Evolutionary conservation across 2,329 filamentous ascomycete species (phyloP).

Genomic region (Sclerotinia spermophila): DNA sequence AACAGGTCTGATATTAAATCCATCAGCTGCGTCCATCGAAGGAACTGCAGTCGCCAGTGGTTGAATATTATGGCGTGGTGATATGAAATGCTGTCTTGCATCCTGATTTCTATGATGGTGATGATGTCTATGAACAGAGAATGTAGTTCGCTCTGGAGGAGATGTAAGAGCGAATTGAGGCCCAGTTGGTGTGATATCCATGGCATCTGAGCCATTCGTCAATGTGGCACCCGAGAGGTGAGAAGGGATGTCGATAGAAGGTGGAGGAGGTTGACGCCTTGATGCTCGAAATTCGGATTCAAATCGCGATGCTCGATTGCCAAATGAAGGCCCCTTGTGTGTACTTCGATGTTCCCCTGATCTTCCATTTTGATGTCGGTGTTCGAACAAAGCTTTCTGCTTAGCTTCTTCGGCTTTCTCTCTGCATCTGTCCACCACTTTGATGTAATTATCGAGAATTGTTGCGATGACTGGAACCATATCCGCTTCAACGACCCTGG

Average conservation of each 20-base stretch:
- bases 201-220: conserved; percentile 45
- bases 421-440: conserved; percentile 87
- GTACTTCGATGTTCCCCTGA: conserved; percentile 33
- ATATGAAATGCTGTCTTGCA: conserved; percentile 47
- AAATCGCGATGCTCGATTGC: conserved; percentile 50
- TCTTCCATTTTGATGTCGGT: conserved; percentile 37
- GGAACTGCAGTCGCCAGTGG: conserved; percentile 65
- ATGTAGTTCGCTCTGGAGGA: conserved; percentile 66
- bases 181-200: conserved; percentile 59
- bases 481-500: conserved; percentile 93
- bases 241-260: conserved; percentile 74
- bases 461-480: conserved; percentile 99
- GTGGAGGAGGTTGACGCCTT: conserved; percentile 77
- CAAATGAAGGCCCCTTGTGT: conserved; percentile 44
- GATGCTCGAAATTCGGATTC: conserved; percentile 59
- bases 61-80: conserved; percentile 55
- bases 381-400: conserved; percentile 48
- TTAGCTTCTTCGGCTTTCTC: conserved; percentile 83
- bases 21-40: conserved; percentile 65
- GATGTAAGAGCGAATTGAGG: conserved; percentile 64
- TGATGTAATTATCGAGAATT: conserved; percentile 97
- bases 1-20: conserved; percentile 71
- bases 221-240: conserved; percentile 48
- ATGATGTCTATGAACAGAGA: conserved; percentile 52
- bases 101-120: conserved; percentile 53